phyloP scores from a whole-genome alignment of 768 basidiomycete species.

The Leccinum rimulosum region DNA sequence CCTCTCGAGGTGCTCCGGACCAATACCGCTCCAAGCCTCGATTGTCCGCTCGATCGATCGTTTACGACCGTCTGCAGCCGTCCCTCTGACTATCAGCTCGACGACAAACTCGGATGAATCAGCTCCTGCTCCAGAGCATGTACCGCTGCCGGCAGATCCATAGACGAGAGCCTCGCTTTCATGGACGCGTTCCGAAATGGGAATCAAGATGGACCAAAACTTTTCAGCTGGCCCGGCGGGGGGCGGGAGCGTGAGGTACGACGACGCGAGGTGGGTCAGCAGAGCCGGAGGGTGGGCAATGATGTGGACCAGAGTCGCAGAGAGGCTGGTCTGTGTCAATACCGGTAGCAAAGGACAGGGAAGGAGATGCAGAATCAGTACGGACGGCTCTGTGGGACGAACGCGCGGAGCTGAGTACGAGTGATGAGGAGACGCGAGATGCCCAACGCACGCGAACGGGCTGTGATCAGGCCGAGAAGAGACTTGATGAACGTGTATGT shows the following conservation, averaged over 20 bases:
- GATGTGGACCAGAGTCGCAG: slow-evolving; percentile 59
- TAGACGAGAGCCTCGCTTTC: slow-evolving; percentile 63
- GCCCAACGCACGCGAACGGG: slow-evolving; percentile 46
- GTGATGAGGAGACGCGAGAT: not conserved
- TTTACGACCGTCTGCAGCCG: slow-evolving; percentile 42
- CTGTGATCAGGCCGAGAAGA: slow-evolving; percentile 43
- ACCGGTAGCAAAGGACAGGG: slow-evolving; percentile 50
- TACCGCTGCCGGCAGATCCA: slow-evolving; percentile 52
- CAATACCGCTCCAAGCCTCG: slow-evolving; percentile 56
- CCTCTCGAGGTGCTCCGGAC: slow-evolving; percentile 47
- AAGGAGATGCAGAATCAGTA: slow-evolving; percentile 57
- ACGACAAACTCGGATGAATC: slow-evolving; percentile 51
- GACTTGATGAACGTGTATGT: slow-evolving; percentile 51
- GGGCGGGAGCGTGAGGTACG: slow-evolving; percentile 72
- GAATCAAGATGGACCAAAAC: slow-evolving; percentile 79
- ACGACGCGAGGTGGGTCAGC: slow-evolving; percentile 61
- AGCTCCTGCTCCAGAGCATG: slow-evolving; percentile 34
- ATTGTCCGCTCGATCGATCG: slow-evolving; percentile 57
- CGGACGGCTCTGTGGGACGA: slow-evolving; percentile 46
- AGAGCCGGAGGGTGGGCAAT: slow-evolving; percentile 70
- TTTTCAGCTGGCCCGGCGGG: slow-evolving; percentile 58
- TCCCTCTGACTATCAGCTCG: slow-evolving; percentile 55
- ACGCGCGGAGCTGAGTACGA: slow-evolving; percentile 7
- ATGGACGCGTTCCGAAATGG: slow-evolving; percentile 57
- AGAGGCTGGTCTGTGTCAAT: slow-evolving; percentile 62